Evolutionary conservation across 2,329 filamentous ascomycete genomes (phyloP).

Genomic region (Cladophialophora bantiana): DNA sequence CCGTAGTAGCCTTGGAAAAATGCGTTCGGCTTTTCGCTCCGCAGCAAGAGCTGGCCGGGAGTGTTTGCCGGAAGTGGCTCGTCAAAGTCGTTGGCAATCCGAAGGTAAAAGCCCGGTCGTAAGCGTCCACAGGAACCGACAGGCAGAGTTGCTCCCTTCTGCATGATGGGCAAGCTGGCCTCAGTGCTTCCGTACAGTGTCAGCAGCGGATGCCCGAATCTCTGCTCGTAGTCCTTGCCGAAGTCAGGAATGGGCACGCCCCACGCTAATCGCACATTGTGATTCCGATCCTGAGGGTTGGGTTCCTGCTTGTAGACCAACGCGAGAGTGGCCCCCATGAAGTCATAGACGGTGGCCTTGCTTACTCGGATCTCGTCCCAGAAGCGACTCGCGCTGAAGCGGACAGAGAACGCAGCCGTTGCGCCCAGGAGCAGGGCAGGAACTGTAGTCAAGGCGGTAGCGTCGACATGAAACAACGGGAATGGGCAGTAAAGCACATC

Average conservation of each 20-base stretch:
- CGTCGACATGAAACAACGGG: slow-evolving; percentile 29
- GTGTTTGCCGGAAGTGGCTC: slow-evolving; percentile 27
- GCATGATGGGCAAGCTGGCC: slow-evolving; percentile 26
- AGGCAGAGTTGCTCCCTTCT: slow-evolving; percentile 2
- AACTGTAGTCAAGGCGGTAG: slow-evolving; percentile 27
- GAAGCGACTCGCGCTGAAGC: slow-evolving; percentile 28
- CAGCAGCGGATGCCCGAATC: slow-evolving; percentile 26
- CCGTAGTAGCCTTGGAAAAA: slow-evolving; percentile 33
- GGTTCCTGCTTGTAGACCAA: slow-evolving; percentile 29
- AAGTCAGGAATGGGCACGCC: slow-evolving; percentile 29
- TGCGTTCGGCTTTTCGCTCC: slow-evolving; percentile 28
- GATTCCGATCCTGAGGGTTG: slow-evolving; percentile 15
- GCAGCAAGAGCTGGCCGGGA: slow-evolving; percentile 24
- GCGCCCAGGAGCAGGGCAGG: slow-evolving; percentile 27
- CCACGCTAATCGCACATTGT: slow-evolving; percentile 27
- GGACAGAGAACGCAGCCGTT: slow-evolving; percentile 23
- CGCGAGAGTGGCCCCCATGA: slow-evolving; percentile 31
- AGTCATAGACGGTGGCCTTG: slow-evolving; percentile 28
- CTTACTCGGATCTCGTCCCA: slow-evolving; percentile 26
- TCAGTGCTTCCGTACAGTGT: slow-evolving; percentile 30
- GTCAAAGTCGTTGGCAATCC: slow-evolving; percentile 25
- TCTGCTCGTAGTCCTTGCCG: slow-evolving; percentile 22
- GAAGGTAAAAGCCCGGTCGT: slow-evolving; percentile 25
- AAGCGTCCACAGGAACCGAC: slow-evolving; percentile 23
- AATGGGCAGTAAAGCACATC: slow-evolving; percentile 32